Conservation (phyloP, 2,329 filamentous ascomycete genomes). For the Macrophomina phaseolina region DNA sequence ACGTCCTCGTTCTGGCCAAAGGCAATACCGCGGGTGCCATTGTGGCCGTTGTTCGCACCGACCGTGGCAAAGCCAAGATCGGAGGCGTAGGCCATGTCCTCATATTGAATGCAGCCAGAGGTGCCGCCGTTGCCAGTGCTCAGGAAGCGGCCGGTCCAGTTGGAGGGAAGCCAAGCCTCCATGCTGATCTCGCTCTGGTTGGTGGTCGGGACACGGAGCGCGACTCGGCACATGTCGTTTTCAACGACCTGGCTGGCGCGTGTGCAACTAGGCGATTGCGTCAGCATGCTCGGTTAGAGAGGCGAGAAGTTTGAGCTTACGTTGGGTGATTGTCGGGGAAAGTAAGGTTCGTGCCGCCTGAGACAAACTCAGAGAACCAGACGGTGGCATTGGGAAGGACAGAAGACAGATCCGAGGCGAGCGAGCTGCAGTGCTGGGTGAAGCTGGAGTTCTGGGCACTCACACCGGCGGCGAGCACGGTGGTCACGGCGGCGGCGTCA, state of each 20-base stretch:
- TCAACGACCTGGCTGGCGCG: conserved; percentile 43
- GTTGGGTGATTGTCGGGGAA: conserved; percentile 22
- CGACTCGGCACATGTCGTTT: conserved; percentile 50
- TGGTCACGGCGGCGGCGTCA: neutral
- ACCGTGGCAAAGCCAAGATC: conserved; percentile 48
- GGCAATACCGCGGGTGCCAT: conserved; percentile 51
- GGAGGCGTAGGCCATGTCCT: conserved; percentile 46
- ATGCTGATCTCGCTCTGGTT: conserved; percentile 49
- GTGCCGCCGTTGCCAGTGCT: conserved; percentile 51
- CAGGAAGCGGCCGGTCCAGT: conserved; percentile 49
- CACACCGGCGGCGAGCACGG: conserved; percentile 6
- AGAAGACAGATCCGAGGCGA: conserved; percentile 9
- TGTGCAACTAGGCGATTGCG: conserved; percentile 34
- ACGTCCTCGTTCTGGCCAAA: conserved; percentile 52
- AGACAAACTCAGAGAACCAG: conserved; percentile 45
- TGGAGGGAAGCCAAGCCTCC: conserved; percentile 53
- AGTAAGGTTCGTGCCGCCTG: conserved; percentile 45
- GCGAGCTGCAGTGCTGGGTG: conserved; percentile 18
- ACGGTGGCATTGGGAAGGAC: conserved; percentile 42
- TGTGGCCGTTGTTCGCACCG: conserved; percentile 51
- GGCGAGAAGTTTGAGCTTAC: neutral
- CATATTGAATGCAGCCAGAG: conserved; percentile 47
- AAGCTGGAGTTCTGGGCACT: conserved; percentile 12
- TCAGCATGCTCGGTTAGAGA: neutral
- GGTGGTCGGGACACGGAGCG: conserved; percentile 50